A percentile compares a stretch with the other conserved stretches of the same genome.
Evolutionary conservation across 2,329 filamentous ascomycete species (phyloP).

Genomic region (Alternaria angustiovoidea): DNA sequence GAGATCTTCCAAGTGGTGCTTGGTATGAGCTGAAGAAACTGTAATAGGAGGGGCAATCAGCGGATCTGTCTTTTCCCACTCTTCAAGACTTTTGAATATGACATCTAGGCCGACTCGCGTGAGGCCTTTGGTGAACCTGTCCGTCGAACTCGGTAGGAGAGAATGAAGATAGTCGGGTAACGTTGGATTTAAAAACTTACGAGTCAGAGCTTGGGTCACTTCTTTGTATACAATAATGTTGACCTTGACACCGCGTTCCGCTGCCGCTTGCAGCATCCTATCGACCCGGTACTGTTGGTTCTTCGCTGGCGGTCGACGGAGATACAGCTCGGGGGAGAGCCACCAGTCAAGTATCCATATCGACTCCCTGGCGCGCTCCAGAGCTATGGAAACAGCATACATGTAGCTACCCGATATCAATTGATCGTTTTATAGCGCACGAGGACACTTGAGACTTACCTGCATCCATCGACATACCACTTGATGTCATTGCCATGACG

Average conservation of each 20-base stretch:
- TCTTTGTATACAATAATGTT: constrained; percentile 94
- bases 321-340: constrained; percentile 86
- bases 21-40: constrained; percentile 77
- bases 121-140: constrained; percentile 52
- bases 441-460: background rate
- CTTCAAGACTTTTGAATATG: constrained; percentile 56
- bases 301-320: constrained; percentile 80
- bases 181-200: constrained; percentile 64
- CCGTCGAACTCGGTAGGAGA: constrained; percentile 52
- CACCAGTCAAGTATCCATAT: constrained; percentile 92
- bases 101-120: constrained; percentile 53
- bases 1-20: constrained; percentile 76
- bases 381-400: constrained; percentile 80
- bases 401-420: constrained; percentile 65
- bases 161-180: constrained; percentile 56
- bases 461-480: constrained; percentile 79
- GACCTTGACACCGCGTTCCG: constrained; percentile 82
- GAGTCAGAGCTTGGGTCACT: constrained; percentile 75
- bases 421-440: background rate
- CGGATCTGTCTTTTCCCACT: constrained; percentile 55
- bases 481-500: constrained; percentile 77
- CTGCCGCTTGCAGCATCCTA: constrained; percentile 80
- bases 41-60: constrained; percentile 54
- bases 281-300: constrained; percentile 88
- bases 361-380: constrained; percentile 78